These are phyloP conservation scores for Zhuliangozyma parablackwelliae DNA, from an alignment of 1,139 yeast species.

Conservation along the genomic window DNA sequence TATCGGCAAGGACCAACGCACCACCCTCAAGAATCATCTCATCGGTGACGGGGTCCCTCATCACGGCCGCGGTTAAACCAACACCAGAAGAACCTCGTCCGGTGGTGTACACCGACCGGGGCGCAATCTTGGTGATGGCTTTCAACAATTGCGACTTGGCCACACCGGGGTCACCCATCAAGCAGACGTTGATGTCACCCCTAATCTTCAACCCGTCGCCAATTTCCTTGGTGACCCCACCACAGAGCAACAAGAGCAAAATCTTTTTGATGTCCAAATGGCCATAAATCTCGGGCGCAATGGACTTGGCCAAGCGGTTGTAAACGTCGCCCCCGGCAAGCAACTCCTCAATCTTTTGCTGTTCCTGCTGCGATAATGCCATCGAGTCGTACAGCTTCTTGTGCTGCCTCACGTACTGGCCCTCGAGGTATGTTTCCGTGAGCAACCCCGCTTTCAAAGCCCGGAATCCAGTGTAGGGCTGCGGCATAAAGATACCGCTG, in stretches of 20 bases:
- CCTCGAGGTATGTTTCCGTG: constrained; percentile 91
- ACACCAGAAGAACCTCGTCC: constrained; percentile 99
- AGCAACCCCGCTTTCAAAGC: constrained; percentile 89
- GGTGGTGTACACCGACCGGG: constrained; percentile 95
- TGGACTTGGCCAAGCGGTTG: constrained; percentile 76
- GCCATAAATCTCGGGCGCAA: constrained; percentile 97
- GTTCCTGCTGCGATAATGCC: constrained; percentile 55
- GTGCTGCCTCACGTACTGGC: constrained; percentile 80
- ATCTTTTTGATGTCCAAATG: constrained; percentile 93
- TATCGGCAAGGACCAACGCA: constrained; percentile 93
- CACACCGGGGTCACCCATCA: constrained; percentile 99
- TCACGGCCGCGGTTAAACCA: constrained; percentile 97
- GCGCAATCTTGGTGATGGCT: constrained; percentile 89
- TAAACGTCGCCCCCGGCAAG: constrained; percentile 62
- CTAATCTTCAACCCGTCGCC: constrained; percentile 97
- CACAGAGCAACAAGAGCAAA: constrained; percentile 73
- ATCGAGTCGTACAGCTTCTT: constrained; percentile 79
- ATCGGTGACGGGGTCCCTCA: constrained; percentile 98
- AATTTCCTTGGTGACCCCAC: constrained; percentile 92
- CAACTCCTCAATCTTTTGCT: constrained; percentile 51
- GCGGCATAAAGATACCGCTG: constrained; percentile 87
- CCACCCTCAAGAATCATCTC: constrained; percentile 99
- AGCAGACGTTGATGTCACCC: constrained; percentile 93
- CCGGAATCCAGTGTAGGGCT: constrained; percentile 92
- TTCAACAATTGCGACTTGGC: constrained; percentile 96